Conservation (phyloP, 2,329 filamentous ascomycete species). For the Polytolypa hystricis region DNA sequence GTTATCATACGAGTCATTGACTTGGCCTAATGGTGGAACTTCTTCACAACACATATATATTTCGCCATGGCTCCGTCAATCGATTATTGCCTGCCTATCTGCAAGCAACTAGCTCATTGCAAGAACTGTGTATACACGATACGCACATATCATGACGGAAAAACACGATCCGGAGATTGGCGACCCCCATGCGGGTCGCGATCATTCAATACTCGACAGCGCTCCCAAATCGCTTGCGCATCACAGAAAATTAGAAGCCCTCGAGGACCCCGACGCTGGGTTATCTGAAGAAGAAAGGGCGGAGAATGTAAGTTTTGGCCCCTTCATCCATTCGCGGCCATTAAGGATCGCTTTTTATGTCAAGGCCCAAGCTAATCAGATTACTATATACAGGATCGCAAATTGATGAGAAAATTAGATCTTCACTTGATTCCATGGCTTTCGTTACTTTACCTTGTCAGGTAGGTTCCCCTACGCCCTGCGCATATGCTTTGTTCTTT, state of each 20-base stretch:
- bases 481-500: background rate
- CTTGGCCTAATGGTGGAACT: too few relatives aligned
- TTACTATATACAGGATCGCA: conserved; percentile 26
- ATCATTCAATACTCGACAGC: background rate
- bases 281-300: conserved; percentile 52
- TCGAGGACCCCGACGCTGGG: conserved; percentile 57
- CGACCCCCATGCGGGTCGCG: background rate
- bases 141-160: background rate
- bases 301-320: conserved; percentile 41
- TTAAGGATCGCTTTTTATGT: background rate
- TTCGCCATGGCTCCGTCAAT: too few relatives aligned
- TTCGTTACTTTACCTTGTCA: conserved; percentile 34
- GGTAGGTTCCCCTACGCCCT: conserved; percentile 3
- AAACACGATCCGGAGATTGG: background rate
- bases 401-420: conserved; percentile 35
- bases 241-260: too few relatives aligned
- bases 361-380: background rate
- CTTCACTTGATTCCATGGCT: conserved; percentile 37
- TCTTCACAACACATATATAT: too few relatives aligned
- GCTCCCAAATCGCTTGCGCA: background rate
- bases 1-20: too few relatives aligned
- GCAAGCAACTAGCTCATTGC: too few relatives aligned
- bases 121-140: too few relatives aligned
- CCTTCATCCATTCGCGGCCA: background rate
- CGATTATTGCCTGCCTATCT: too few relatives aligned